Evolutionary conservation across 139 green algal species (phyloP).

Genomic region (Pseudopediastrum boryanum): DNA sequence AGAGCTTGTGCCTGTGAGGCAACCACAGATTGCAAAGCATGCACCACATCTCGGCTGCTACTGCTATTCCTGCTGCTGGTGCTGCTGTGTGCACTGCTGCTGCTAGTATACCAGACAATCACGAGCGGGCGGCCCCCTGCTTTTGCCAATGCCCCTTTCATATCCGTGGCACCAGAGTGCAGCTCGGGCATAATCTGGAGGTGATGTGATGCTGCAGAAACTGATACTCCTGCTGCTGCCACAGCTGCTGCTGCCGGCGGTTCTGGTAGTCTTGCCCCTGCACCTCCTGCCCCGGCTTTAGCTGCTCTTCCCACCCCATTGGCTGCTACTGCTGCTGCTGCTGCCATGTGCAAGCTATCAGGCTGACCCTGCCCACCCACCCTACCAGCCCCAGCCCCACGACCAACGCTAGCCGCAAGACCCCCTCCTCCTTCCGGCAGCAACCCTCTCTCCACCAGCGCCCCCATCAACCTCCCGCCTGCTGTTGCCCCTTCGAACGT

Average conservation of each 20-base stretch:
- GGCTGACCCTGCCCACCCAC: neutral
- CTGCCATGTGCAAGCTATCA: neutral
- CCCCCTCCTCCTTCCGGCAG: neutral
- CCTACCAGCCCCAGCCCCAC: neutral
- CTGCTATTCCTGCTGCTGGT: neutral
- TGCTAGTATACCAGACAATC: conserved; percentile 53
- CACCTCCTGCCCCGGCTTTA: neutral
- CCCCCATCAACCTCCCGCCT: conserved; percentile 10
- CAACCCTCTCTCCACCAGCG: neutral
- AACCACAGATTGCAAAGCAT: neutral
- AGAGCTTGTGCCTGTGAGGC: too few relatives aligned
- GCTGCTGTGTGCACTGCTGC: conserved; percentile 12
- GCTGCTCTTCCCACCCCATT: neutral
- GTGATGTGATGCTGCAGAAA: neutral
- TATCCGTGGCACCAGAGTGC: conserved; percentile 54
- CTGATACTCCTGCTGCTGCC: conserved; percentile 8
- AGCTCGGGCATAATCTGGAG: conserved; percentile 13
- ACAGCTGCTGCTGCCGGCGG: neutral
- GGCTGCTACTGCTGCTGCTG: conserved; percentile 28
- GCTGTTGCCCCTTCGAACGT: conserved; percentile 31
- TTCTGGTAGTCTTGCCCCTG: neutral
- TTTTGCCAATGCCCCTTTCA: conserved; percentile 58
- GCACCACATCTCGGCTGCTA: neutral
- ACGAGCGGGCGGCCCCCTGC: conserved; percentile 29
- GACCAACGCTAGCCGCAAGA: neutral